Conservation (phyloP, 495 filamentous ascomycete species). For the Aspergillus ostianus region DNA sequence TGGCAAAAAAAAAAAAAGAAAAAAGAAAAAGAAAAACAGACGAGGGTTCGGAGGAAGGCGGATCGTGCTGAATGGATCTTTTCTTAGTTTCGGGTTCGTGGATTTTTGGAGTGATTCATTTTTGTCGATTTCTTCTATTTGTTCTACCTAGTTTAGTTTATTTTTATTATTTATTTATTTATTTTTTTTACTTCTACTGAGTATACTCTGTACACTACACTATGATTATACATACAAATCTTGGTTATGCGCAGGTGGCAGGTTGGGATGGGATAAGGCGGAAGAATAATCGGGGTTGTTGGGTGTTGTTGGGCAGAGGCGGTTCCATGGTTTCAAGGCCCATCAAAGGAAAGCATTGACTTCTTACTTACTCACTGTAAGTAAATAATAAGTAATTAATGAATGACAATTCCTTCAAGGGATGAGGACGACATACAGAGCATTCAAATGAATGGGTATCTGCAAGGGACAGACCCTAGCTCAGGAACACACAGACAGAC, state of each 20-base stretch:
- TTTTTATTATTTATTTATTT: neutral
- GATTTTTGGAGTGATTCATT: neutral
- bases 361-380: neutral
- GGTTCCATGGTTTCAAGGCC: conserved; percentile 8
- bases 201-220: no score
- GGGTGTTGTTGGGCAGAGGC: conserved; percentile 4
- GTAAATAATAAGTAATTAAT: no score
- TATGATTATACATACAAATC: no score
- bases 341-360: neutral
- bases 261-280: neutral
- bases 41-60: neutral
- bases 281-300: neutral
- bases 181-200: no score
- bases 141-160: no score
- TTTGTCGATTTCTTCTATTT: no score
- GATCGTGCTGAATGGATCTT: neutral
- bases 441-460: neutral
- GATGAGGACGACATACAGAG: neutral
- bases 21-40: neutral
- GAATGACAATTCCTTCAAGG: no score
- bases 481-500: neutral
- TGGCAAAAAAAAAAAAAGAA: neutral
- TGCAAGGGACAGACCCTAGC: neutral
- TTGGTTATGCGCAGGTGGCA: no score
- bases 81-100: no score